Evolutionary conservation across 108 stramenopile genomes (phyloP).

Genomic region (Epithemia pelagica): DNA sequence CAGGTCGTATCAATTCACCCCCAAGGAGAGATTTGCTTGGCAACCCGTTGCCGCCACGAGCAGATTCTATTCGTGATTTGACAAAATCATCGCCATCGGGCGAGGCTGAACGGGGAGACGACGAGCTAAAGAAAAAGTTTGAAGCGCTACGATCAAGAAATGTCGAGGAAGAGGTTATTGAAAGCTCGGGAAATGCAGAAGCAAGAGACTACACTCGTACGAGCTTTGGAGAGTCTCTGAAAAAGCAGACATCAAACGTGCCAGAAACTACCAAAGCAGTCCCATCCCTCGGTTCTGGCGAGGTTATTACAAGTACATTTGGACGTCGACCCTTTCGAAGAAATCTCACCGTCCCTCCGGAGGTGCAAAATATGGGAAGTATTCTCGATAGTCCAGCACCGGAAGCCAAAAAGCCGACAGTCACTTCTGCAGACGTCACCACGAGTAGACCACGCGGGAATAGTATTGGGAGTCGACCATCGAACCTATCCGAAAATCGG

Average conservation of each 20-base stretch:
- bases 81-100: no score
- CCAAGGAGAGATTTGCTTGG: no score
- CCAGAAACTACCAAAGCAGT: neutral
- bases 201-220: conserved; percentile 3
- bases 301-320: neutral
- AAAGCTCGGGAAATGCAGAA: conserved; percentile 1
- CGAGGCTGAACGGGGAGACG: conserved; percentile 22
- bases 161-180: conserved; percentile 14
- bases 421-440: neutral
- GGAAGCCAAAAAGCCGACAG: neutral
- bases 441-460: no score
- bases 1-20: no score
- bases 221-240: neutral
- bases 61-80: no score
- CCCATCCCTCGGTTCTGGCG: neutral
- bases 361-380: no score
- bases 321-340: neutral
- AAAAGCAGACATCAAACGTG: neutral
- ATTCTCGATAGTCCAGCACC: neutral
- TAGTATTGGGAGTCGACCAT: neutral
- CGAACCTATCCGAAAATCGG: neutral
- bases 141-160: conserved; percentile 10
- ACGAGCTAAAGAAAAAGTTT: conserved; percentile 13
- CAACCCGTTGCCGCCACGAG: no score
- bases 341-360: neutral